These are phyloP conservation scores for Termitomyces sp. DNA, from an alignment of 768 basidiomycete species.

Conservation along the genomic window DNA sequence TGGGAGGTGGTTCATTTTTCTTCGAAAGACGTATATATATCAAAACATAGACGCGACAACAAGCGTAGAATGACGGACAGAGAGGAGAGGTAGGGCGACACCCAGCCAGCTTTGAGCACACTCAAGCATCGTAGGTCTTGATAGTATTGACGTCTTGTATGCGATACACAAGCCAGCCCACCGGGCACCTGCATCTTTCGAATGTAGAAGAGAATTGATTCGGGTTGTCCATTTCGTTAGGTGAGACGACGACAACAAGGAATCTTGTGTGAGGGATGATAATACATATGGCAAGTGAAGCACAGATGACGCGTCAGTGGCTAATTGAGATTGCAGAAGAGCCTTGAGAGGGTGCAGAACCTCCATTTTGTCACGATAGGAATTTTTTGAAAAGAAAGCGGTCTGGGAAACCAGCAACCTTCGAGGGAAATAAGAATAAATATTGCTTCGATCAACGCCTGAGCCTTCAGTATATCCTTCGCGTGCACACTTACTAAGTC, in stretches of 20 bases:
- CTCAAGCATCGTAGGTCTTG: slow-evolving; percentile 58
- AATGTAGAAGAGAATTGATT: slow-evolving; percentile 67
- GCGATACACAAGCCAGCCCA: slow-evolving; percentile 82
- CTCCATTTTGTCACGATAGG: slow-evolving; percentile 14
- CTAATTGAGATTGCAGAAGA: slow-evolving; percentile 66
- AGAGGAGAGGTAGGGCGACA: slow-evolving; percentile 56
- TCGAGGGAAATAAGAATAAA: slow-evolving; percentile 15
- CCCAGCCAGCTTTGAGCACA: slow-evolving; percentile 70
- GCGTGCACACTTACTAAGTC: background rate
- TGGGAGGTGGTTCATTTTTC: slow-evolving; percentile 64
- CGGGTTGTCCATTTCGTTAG: slow-evolving; percentile 72
- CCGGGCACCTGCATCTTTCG: slow-evolving; percentile 69
- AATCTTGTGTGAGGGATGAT: slow-evolving; percentile 43
- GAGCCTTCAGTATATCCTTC: too few relatives aligned
- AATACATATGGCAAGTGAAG: slow-evolving; percentile 56
- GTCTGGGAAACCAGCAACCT: slow-evolving; percentile 3
- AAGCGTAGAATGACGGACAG: slow-evolving; percentile 45
- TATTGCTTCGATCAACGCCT: slow-evolving; percentile 7
- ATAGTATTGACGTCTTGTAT: slow-evolving; percentile 53
- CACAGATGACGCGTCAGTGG: slow-evolving; percentile 59
- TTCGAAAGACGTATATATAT: slow-evolving; percentile 28
- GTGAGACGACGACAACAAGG: slow-evolving; percentile 58
- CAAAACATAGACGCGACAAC: slow-evolving; percentile 14
- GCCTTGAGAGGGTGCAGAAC: slow-evolving; percentile 47
- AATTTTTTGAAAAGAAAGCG: background rate